Evolutionary conservation across 1,284 basidiomycete species (phyloP), one percentile per base, ranked within the genome.

Genomic region (Microbotryomycetes sp.): DNA sequence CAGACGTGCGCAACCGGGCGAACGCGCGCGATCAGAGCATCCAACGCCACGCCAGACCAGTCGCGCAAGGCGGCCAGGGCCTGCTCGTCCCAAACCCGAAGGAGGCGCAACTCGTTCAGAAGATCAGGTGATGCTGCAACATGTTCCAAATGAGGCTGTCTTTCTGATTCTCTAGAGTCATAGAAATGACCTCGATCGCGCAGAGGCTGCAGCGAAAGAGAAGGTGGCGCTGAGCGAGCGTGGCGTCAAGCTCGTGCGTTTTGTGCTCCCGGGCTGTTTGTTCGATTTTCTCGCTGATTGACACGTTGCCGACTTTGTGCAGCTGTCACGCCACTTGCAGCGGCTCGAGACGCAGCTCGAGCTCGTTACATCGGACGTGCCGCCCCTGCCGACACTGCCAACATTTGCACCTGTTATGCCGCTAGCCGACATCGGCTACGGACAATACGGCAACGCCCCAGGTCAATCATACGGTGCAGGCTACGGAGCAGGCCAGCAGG

Each of bases 161-260:
- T n/a, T n/a, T 41, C 35, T 11, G 11, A 41, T 11, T 41, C 35
- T 41, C 11, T 41, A 18, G 9, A 9, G 18, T 35, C 52, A 47
- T 54, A 71, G 70, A 47, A 53, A 57, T 27, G 70, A 71, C 49
- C 60, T 65, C 23, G 64, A 65, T 6, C 65, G 64, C 18, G 65
- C 69, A 21, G 64, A 65, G 41, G 54, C 59, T 15, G 61, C 69
- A 23, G 65, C 70, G 1, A 56, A 62, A 18, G 71, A 72, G 31
- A 72, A 72, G 49, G 62, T 72, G 16, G 69, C 64, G 3, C 49
- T 72, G 18, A 62, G 62, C 15, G 70, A 72, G 35, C 56, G 70
- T 4, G 71, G 70, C 21, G 68, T 70, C 45, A 67, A 64, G 11
- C 61, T 72, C 3, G 65, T 72, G 4, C 45, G 69, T 56, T 18